Conservation (phyloP, 2,329 filamentous ascomycete species). For the Parastagonospora nodorum region DNA sequence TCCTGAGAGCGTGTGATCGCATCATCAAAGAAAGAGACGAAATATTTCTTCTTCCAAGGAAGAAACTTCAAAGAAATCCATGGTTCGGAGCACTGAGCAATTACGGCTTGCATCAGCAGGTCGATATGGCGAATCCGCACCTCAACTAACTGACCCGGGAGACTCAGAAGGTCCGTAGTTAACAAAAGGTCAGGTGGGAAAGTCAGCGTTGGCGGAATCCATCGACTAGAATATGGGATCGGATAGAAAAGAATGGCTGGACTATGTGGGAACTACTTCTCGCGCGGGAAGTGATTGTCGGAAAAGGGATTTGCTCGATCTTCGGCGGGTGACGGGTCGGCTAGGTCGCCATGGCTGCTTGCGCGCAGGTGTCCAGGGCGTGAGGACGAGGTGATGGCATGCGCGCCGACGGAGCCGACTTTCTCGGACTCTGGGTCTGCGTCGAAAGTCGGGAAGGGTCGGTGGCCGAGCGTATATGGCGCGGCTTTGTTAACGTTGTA, state of each 20-base stretch:
- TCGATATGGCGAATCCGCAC: constrained; percentile 25
- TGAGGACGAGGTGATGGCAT: constrained; percentile 48
- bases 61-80: constrained; percentile 42
- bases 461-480: constrained; percentile 52
- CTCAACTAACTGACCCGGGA: constrained; percentile 27
- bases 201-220: constrained; percentile 28
- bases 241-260: not conserved
- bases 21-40: constrained; percentile 32
- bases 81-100: constrained; percentile 48
- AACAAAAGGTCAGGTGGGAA: constrained; percentile 52
- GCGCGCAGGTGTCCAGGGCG: constrained; percentile 51
- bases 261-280: constrained; percentile 11
- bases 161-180: constrained; percentile 48
- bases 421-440: constrained; percentile 46
- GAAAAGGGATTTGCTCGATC: constrained; percentile 44
- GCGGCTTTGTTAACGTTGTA: constrained; percentile 52
- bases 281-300: constrained; percentile 23
- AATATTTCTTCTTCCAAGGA: constrained; percentile 38
- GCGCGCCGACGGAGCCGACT: constrained; percentile 50
- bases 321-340: constrained; percentile 49
- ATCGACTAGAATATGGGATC: constrained; percentile 23
- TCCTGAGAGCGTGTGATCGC: constrained; percentile 45
- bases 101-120: constrained; percentile 47
- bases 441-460: constrained; percentile 50
- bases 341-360: constrained; percentile 53